Percentiles rank a stretch among this genome's conserved stretches.
phyloP scores from a whole-genome alignment of 2,329 filamentous ascomycete species.

The Exophiala sp. region DNA sequence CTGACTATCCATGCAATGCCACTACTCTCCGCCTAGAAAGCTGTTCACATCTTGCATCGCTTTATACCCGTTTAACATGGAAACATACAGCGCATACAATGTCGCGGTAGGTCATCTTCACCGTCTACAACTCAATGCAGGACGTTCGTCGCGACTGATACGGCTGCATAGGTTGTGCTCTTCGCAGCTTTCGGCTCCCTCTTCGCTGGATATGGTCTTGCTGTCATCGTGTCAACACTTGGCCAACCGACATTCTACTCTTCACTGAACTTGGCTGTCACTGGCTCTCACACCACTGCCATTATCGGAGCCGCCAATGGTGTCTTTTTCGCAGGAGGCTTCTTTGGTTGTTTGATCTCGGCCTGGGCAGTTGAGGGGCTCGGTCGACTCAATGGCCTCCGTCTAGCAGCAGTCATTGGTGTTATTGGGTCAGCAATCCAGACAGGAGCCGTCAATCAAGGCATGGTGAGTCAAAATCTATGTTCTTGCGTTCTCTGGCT shows the following conservation, averaged over 20 bases:
- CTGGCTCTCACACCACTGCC: slow-evolving; percentile 40
- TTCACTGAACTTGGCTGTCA: slow-evolving; percentile 38
- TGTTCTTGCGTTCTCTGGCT: not conserved
- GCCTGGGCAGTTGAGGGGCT: slow-evolving; percentile 37
- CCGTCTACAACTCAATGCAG: not conserved
- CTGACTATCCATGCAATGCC: not conserved
- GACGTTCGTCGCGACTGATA: not conserved
- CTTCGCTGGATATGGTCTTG: slow-evolving; percentile 31
- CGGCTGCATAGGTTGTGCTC: slow-evolving; percentile 25
- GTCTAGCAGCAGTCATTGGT: slow-evolving; percentile 35
- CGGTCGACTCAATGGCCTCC: slow-evolving; percentile 37
- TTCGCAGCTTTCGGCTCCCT: slow-evolving; percentile 34
- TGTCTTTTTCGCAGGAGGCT: slow-evolving; percentile 40
- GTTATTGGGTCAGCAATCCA: slow-evolving; percentile 32
- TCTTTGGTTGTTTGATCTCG: slow-evolving; percentile 35
- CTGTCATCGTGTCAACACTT: slow-evolving; percentile 42
- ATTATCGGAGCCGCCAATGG: slow-evolving; percentile 45
- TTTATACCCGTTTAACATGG: not conserved
- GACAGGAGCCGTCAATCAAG: slow-evolving; percentile 4
- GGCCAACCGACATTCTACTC: slow-evolving; percentile 45
- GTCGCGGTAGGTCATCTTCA: slow-evolving; percentile 1
- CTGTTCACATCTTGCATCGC: not conserved
- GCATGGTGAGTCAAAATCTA: not conserved
- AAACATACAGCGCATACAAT: slow-evolving; percentile 8
- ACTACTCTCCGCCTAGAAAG: not conserved